These are phyloP conservation scores for Trypanosoma caninum DNA, from an alignment of 208 protist species.

Conservation along the genomic window DNA sequence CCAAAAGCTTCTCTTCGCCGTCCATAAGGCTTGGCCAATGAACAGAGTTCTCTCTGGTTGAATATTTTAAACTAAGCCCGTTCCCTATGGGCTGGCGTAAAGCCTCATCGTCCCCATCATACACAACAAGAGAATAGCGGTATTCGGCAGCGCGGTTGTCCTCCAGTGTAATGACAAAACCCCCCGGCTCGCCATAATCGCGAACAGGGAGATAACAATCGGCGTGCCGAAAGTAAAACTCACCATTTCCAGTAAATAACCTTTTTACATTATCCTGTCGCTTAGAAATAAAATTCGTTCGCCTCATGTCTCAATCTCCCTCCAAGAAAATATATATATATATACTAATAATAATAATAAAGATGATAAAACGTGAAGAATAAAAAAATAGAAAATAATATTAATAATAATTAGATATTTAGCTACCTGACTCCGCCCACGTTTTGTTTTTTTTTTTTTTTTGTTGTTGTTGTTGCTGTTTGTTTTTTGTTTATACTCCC, in stretches of 20 bases:
- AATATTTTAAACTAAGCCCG: constrained; percentile 41
- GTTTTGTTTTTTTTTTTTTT: no score
- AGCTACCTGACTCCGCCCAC: no score
- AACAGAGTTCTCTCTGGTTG: constrained; percentile 30
- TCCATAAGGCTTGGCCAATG: constrained; percentile 54
- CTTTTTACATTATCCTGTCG: neutral
- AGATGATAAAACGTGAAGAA: no score
- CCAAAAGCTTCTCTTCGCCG: constrained; percentile 29
- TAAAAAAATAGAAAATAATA: no score
- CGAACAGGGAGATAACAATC: neutral
- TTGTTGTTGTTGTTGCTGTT: no score
- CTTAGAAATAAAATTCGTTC: neutral
- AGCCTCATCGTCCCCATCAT: constrained; percentile 30
- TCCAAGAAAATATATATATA: neutral
- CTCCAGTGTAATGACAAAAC: no score
- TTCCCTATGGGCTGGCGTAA: constrained; percentile 39
- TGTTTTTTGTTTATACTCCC: no score
- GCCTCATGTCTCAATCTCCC: neutral
- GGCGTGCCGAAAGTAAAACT: constrained; percentile 24
- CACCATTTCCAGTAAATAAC: constrained; percentile 36
- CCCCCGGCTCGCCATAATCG: neutral
- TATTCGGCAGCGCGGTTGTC: neutral
- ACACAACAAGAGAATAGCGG: constrained; percentile 31
- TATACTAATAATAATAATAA: no score
- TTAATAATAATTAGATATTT: no score